phyloP scores from a whole-genome alignment of 768 basidiomycete species.

The Collybiopsis luxurians region DNA sequence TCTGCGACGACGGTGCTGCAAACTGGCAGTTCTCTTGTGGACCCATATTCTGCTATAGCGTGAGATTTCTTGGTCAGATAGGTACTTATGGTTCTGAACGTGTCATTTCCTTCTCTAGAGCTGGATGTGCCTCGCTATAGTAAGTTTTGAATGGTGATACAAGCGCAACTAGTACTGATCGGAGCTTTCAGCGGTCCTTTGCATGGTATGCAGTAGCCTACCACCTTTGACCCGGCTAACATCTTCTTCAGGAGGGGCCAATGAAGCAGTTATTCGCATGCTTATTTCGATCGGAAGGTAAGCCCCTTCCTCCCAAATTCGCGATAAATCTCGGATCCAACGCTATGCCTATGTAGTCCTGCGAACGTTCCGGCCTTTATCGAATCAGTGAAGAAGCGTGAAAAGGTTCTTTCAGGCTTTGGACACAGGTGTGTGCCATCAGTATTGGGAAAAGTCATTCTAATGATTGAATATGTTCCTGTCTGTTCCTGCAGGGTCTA shows the following conservation, averaged over 20 bases:
- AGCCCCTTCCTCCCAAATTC: conserved; percentile 18
- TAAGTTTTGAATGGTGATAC: too few relatives aligned
- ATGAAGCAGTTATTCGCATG: conserved; percentile 95
- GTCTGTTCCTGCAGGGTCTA: conserved; percentile 48
- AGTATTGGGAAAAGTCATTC: not conserved
- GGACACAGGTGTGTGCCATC: conserved; percentile 66
- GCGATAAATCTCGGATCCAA: not conserved
- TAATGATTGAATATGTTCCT: not conserved
- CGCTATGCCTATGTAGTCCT: conserved; percentile 42
- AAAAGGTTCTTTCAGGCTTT: conserved; percentile 88
- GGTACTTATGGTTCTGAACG: not conserved
- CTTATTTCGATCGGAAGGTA: conserved; percentile 82
- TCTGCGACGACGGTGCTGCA: conserved; percentile 85
- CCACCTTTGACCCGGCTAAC: not conserved
- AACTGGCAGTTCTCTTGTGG: conserved; percentile 85
- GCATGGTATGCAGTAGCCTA: conserved; percentile 52
- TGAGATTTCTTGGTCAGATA: conserved; percentile 28
- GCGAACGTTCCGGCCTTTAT: conserved; percentile 84
- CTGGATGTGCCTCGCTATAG: conserved; percentile 89
- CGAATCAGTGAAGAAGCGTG: conserved; percentile 82
- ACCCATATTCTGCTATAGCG: conserved; percentile 87
- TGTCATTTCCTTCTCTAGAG: conserved; percentile 33
- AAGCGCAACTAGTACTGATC: not conserved
- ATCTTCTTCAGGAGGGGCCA: conserved; percentile 65
- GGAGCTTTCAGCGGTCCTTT: conserved; percentile 54